Base-by-base conservation (phyloP, 768 basidiomycete genomes). In the Leccinum fibrillosum region DNA sequence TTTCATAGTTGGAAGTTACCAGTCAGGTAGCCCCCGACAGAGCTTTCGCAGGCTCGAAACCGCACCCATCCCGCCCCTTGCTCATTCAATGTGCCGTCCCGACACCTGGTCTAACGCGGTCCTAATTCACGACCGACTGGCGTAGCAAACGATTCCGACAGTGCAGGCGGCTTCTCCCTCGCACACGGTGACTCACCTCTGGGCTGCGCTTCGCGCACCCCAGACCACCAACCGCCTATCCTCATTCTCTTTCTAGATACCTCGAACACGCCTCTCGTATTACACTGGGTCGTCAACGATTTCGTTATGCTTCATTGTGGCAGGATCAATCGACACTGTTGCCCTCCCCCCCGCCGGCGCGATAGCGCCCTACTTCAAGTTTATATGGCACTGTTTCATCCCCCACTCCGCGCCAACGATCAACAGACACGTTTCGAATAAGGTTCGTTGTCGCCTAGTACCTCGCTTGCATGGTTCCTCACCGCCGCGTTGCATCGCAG, bases 361-460 rank as follows among this genome's bases (percentile, higher is more conserved):
- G 7, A 39, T 82, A 13, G 70, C 66, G 15, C 78, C 79, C 2
- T 75, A 76, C 54, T 60, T 81, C 53, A 76, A 74, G 59, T 81
- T 81, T 54, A 61, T 80, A 51, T 82, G 79, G 78, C 76, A 80
- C 56, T 80, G 78, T 61, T 81, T 81, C 61, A 53, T 82, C 28
- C 72, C 74, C 26, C 80, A 1, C 72, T 82, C 50, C 69, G 70
- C 5, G 62, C 64, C 2, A 67, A 66, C 5, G 75, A 79, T 56
- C 80, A 81, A 62, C 75, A 75, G 49, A 70, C 73, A 21, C 75
- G 77, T 53, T 69, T 81, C 6, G 76, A 80, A 80, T 49, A 75
- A 80, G 72, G 80, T 78, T 10, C 21, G 35, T 54, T 32, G 1
- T 4, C 26, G 5, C 30, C 10, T 11, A 5, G 25, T 21, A 53